A percentile compares a stretch with the other conserved stretches of the same genome.
Evolutionary conservation across 371 early-diverging fungal species (phyloP).

Genomic region (Capillidium rhysosporum): DNA sequence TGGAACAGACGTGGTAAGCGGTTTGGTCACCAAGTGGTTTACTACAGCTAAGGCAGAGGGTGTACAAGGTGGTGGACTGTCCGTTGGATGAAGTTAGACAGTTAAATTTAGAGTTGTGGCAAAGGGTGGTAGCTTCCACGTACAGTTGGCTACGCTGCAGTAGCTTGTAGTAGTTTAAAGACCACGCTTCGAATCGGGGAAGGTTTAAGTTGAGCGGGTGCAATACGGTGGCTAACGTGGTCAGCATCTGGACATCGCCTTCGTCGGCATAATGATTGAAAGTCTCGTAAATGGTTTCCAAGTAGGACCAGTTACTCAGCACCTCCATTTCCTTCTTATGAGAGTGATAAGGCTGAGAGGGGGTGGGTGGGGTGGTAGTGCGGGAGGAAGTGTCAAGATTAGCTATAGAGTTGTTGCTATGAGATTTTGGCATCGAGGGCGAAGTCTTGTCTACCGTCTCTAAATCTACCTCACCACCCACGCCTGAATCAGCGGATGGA

Average conservation of each 20-base stretch:
- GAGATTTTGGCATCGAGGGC: conserved; percentile 4
- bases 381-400: not conserved
- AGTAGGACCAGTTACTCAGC: conserved; percentile 27
- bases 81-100: conserved; percentile 31
- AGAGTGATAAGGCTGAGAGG: too few relatives aligned
- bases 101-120: conserved; percentile 30
- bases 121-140: conserved; percentile 35
- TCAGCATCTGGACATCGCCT: conserved; percentile 75
- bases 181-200: conserved; percentile 42
- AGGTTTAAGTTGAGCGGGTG: conserved; percentile 18
- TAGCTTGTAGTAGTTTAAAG: conserved; percentile 49
- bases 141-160: conserved; percentile 57
- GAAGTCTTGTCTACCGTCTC: conserved; percentile 3
- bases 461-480: too few relatives aligned
- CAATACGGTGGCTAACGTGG: conserved; percentile 41
- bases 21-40: conserved; percentile 32
- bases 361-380: conserved; percentile 11
- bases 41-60: conserved; percentile 45
- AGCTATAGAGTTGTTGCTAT: not conserved
- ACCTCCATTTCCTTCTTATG: conserved; percentile 12
- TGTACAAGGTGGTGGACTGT: conserved; percentile 53
- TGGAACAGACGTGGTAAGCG: conserved; percentile 1
- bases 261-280: conserved; percentile 53
- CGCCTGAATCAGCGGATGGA: too few relatives aligned
- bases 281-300: conserved; percentile 26